Evolutionary conservation across 2,329 filamentous ascomycete genomes (phyloP).

Genomic region (Cladosporium phlei): DNA sequence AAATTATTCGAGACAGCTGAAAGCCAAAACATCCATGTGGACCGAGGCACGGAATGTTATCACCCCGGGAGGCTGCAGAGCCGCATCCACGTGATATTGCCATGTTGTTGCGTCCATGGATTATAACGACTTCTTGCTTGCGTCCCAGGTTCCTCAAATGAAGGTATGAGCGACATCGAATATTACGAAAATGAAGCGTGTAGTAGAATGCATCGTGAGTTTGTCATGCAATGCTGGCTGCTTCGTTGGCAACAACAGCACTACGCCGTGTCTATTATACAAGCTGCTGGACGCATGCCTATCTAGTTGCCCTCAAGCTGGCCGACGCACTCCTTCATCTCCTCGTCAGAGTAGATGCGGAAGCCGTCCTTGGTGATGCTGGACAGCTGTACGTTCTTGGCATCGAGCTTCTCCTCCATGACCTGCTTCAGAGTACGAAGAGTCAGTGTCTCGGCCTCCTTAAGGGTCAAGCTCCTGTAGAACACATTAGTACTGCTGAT

Average conservation of each 20-base stretch:
- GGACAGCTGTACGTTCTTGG: slow-evolving; percentile 97
- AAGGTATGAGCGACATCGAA: too few species aligned
- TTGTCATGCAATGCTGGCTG: slow-evolving; percentile 10
- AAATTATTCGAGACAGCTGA: slow-evolving; percentile 2
- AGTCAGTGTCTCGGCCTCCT: slow-evolving; percentile 89
- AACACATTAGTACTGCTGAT: background rate
- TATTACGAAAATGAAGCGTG: too few species aligned
- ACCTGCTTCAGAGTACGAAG: slow-evolving; percentile 99
- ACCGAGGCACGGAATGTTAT: slow-evolving; percentile 10
- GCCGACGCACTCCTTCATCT: slow-evolving; percentile 91
- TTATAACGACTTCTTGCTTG: too few species aligned
- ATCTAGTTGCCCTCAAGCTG: slow-evolving; percentile 57
- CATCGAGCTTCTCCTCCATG: slow-evolving; percentile 99
- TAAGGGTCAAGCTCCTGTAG: slow-evolving; percentile 68
- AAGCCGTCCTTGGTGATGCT: slow-evolving; percentile 98
- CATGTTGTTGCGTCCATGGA: too few species aligned
- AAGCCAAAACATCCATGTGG: slow-evolving; percentile 11
- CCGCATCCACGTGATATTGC: too few species aligned
- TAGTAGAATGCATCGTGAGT: slow-evolving; percentile 3
- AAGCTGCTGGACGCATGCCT: background rate
- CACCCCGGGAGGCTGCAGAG: background rate
- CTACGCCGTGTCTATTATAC: slow-evolving; percentile 7
- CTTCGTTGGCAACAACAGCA: background rate
- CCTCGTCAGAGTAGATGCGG: slow-evolving; percentile 95
- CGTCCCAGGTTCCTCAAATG: too few species aligned